phyloP scores from a whole-genome alignment of 2,329 filamentous ascomycete species.

The Nakataea oryzae region DNA sequence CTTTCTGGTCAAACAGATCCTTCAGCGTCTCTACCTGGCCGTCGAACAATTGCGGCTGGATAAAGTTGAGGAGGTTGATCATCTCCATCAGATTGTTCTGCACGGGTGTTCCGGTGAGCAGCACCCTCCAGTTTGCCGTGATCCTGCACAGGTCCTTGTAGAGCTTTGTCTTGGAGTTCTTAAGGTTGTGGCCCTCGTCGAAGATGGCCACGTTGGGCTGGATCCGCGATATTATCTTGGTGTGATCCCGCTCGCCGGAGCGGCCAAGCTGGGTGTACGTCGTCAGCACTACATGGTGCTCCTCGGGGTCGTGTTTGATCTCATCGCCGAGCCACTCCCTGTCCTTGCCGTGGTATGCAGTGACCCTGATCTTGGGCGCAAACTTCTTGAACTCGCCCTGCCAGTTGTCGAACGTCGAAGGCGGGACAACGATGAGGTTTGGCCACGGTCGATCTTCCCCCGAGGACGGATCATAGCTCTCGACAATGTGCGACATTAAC shows the following conservation, averaged over 20 bases:
- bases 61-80: constrained; percentile 83
- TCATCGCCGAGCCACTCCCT: constrained; percentile 57
- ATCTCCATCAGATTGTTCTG: constrained; percentile 94
- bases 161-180: constrained; percentile 74
- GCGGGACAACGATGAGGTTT: constrained; percentile 80
- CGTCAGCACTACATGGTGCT: constrained; percentile 53
- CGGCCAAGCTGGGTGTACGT: constrained; percentile 50
- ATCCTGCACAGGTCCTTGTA: constrained; percentile 75
- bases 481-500: constrained; percentile 74
- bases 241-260: constrained; percentile 26
- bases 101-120: constrained; percentile 83
- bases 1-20: constrained; percentile 85
- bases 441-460: constrained; percentile 44
- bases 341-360: constrained; percentile 57
- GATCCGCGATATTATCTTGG: constrained; percentile 37
- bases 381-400: constrained; percentile 81
- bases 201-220: constrained; percentile 56
- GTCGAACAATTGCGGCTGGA: constrained; percentile 76
- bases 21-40: constrained; percentile 69
- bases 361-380: constrained; percentile 66
- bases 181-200: constrained; percentile 89
- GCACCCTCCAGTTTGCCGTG: constrained; percentile 68
- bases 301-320: constrained; percentile 51
- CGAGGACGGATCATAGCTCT: constrained; percentile 35
- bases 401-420: constrained; percentile 95